These are phyloP conservation scores for Vicia faba DNA, from an alignment of 306 rosid species.

Conservation along the genomic window DNA sequence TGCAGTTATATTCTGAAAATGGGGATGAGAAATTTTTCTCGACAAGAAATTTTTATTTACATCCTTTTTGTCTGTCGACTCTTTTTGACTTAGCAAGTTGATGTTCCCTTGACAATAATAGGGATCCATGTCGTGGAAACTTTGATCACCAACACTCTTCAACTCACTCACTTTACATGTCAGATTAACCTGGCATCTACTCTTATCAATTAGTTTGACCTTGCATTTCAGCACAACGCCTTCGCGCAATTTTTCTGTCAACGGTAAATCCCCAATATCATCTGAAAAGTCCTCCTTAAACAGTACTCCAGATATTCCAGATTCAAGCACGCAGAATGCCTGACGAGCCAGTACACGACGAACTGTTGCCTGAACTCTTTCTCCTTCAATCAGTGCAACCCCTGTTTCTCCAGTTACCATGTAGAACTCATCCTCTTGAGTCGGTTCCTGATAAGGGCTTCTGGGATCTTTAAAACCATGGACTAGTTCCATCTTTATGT, in stretches of 20 bases:
- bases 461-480: slow-evolving; percentile 56
- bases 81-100: slow-evolving; percentile 25
- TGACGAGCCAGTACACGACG: slow-evolving; percentile 39
- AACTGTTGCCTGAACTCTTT: slow-evolving; percentile 50
- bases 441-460: slow-evolving; percentile 43
- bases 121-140: slow-evolving; percentile 44
- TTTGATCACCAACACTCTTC: slow-evolving; percentile 37
- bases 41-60: slow-evolving; percentile 38
- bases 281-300: slow-evolving; percentile 50
- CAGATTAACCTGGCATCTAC: slow-evolving; percentile 44
- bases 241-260: slow-evolving; percentile 40
- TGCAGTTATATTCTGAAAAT: slow-evolving; percentile 47
- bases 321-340: slow-evolving; percentile 49
- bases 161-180: slow-evolving; percentile 53
- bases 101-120: slow-evolving; percentile 41
- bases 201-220: slow-evolving; percentile 45
- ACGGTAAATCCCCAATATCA: slow-evolving; percentile 40
- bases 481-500: slow-evolving; percentile 50
- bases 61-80: slow-evolving; percentile 22
- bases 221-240: slow-evolving; percentile 48
- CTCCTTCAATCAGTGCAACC: slow-evolving; percentile 46
- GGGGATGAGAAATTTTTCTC: slow-evolving; percentile 47
- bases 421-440: slow-evolving; percentile 48
- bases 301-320: slow-evolving; percentile 47
- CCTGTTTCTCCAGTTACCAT: slow-evolving; percentile 51